A percentile compares a stretch with the other conserved stretches of the same genome.
These are phyloP conservation scores for Eragrostis nindensis DNA, from an alignment of 176 grass and related monocot species.

Conservation along the genomic window DNA sequence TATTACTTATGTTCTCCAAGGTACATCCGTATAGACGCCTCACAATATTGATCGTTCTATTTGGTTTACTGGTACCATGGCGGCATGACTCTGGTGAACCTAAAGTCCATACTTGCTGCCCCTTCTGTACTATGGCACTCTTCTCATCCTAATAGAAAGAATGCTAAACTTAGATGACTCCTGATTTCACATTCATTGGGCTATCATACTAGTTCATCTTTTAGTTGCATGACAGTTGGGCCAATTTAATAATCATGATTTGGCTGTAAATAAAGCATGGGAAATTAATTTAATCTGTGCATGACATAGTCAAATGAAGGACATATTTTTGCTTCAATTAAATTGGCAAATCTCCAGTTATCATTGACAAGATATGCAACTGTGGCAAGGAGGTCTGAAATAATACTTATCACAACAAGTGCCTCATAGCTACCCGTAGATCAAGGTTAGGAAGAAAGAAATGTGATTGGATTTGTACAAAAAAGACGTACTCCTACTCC, in stretches of 20 bases:
- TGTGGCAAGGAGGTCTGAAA: not conserved
- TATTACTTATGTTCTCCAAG: not conserved
- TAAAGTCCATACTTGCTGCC: not conserved
- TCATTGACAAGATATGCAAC: not conserved
- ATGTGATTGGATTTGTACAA: constrained; percentile 4
- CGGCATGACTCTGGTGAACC: not conserved
- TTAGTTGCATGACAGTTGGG: not conserved
- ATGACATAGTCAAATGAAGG: not conserved
- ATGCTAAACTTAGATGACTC: not conserved
- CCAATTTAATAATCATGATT: not conserved
- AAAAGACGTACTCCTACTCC: constrained; percentile 27
- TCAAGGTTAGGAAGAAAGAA: not conserved
- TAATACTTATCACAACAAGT: not conserved
- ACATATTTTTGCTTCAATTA: not conserved
- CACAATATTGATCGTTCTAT: too few relatives aligned
- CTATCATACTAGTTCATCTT: constrained; percentile 21
- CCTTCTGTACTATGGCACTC: not conserved
- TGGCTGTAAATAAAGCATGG: constrained; percentile 5
- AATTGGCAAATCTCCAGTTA: not conserved
- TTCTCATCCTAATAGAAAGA: not conserved
- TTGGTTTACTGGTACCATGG: too few relatives aligned
- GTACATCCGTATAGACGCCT: too few relatives aligned
- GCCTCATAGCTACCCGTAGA: not conserved
- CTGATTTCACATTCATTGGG: not conserved
- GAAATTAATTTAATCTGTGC: not conserved